Evolutionary conservation across 768 basidiomycete species (phyloP), one percentile per base, ranked within the genome.

Genomic region (Trametes cinnabarina): DNA sequence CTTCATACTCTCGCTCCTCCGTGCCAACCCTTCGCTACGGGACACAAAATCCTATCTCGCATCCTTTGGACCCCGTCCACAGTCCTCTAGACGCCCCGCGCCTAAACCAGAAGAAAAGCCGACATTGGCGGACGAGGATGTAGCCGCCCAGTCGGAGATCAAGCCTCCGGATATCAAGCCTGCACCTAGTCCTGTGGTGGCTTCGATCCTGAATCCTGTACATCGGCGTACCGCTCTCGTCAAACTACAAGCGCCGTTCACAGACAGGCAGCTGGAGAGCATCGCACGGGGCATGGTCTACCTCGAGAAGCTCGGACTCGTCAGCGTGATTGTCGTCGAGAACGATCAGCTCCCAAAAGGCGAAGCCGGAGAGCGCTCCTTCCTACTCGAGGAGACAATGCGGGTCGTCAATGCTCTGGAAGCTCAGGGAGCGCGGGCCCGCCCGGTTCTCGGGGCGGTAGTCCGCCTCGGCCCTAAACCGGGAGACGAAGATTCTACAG

Each of bases 241-340:
- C 65, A 98, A 98, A 74, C 77, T 98, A 2, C 97, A 98, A 71
- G 94, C 95, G 10, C 97, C 97, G 2, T 98, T 98, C 69, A 89
- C 85, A 10, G 89, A 96, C 72, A 81, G 86, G 8, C 97, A 98
- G 66, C 84, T 98, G 57, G 92, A 96, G 63, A 95, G 94, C 70
- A 92, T 99, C 64, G 86, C 90, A 39, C 83, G 88, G 39, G 97
- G 97, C 51, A 83, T 99, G 77, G 91, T 95, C 39, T 94, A 97
- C 71, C 83, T 99, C 46, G 92, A 96, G 72, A 96, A 95, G 69
- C 87, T 98, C 17, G 97, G 97, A 2, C 81, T 99, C 19, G 91
- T 98, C 65, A 90, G 90, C 62, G 94, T 99, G 65, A 92, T 99
- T 62, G 91, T 98, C 57, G 84, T 97, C 49, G 97, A 98, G 62